Evolutionary conservation across 352 stramenopile species (phyloP).

Genomic region (Pythium utonaiense): DNA sequence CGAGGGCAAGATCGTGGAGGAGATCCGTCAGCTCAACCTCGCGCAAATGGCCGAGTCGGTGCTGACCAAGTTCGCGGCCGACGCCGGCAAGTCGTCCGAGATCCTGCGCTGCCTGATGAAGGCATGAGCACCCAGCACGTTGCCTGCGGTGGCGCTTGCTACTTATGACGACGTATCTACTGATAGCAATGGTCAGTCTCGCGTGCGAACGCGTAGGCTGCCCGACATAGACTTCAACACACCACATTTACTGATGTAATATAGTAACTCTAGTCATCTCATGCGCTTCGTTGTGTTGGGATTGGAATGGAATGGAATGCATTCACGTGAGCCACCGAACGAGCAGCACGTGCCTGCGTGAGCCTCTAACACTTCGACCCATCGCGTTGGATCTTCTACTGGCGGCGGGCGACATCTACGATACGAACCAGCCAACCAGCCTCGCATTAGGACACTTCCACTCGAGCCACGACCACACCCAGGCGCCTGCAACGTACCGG

Average conservation of each 20-base stretch:
- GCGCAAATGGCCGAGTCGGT: conserved; percentile 50
- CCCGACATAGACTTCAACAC: conserved; percentile 5
- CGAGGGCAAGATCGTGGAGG: conserved; percentile 71
- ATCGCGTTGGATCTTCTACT: neutral
- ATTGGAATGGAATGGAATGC: neutral
- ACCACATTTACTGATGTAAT: conserved; percentile 21
- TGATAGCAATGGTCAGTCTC: neutral
- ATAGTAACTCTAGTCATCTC: conserved; percentile 20
- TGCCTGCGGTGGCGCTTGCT: neutral
- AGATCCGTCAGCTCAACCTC: conserved; percentile 75
- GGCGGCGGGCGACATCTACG: neutral
- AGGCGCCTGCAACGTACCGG: conserved; percentile 35
- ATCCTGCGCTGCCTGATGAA: conserved; percentile 53
- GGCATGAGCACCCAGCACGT: conserved; percentile 15
- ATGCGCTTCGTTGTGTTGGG: neutral
- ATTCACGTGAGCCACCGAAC: neutral
- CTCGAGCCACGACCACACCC: no score
- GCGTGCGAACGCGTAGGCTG: neutral
- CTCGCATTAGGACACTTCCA: neutral
- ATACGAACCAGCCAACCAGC: neutral
- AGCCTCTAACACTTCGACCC: neutral
- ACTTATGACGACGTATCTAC: neutral
- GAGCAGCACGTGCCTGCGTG: neutral
- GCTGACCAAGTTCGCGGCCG: conserved; percentile 45
- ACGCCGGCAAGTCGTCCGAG: conserved; percentile 51